Base-by-base conservation (phyloP, 331 rosid genomes). In the Rosa hybrid region DNA sequence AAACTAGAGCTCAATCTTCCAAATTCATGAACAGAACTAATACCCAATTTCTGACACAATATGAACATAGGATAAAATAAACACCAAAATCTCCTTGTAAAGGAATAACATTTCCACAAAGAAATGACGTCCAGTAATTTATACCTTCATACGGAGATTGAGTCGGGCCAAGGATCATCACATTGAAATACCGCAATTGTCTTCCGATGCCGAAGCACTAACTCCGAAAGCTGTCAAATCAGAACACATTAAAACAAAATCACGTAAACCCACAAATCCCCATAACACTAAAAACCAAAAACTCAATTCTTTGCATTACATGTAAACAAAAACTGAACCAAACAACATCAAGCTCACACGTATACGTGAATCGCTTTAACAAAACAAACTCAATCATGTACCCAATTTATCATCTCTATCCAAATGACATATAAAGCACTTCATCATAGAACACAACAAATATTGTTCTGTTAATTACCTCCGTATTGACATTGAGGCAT, bases 171-270 rank as follows among this genome's bases (percentile, higher is more conserved):
- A 96, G 99, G 79, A 96, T 96, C 98, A 93, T 96, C 87, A 93
- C 99, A 78, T 93, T 96, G 84, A 96, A 96, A 83, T 96, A 96
- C 13, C 99, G 84, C 99, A 96, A 77, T 96, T 96, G 71, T 96
- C 99, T 76, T 96, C 99, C 0, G 99, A 96, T 23, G 99, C 98
- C 13, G 99, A 96, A 2, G 99, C 99, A 78, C 99, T 96, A 79
- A 96, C 93, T 67, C 99, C 99, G 23, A 98, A 98, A 17, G 97
- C 99, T 96, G 94, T 82, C 83, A 74, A 50, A 81, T 30, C 74
- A 84, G 4, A 84, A 73, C 78, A 86, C 72, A 80, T 56, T 21
- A 64, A 21, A 78, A 18, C 13, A n/a, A 80, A 63, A 48, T 27
- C 49, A 38, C 53, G 18, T 25, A 42, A 78, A 81, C 80, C 67